Conservation (phyloP, 2,329 filamentous ascomycete species). For the Diplodia scrobiculata region DNA sequence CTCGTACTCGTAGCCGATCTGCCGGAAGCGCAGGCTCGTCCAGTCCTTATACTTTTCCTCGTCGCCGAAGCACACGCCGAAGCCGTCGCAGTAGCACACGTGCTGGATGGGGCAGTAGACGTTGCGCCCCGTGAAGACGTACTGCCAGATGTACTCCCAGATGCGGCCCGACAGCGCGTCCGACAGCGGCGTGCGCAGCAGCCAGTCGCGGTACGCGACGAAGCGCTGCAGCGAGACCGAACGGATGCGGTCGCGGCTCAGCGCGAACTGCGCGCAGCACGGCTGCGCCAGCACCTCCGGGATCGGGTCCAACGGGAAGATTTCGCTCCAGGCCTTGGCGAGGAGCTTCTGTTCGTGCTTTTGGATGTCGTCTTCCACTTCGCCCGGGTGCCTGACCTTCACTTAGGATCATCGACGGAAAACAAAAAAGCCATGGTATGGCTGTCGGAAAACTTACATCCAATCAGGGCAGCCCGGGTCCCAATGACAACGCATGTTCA, state of each 20-base stretch:
- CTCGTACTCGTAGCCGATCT: slow-evolving; percentile 47
- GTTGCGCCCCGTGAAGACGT: slow-evolving; percentile 58
- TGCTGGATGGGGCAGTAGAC: slow-evolving; percentile 57
- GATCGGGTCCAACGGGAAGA: slow-evolving; percentile 53
- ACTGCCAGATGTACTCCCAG: slow-evolving; percentile 67
- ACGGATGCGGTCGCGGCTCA: slow-evolving; percentile 60
- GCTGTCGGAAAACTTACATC: slow-evolving; percentile 40
- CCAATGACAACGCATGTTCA: slow-evolving; percentile 61
- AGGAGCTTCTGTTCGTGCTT: slow-evolving; percentile 52
- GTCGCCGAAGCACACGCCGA: slow-evolving; percentile 62
- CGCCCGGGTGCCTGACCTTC: slow-evolving; percentile 43
- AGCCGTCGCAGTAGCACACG: slow-evolving; percentile 66
- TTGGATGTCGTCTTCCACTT: slow-evolving; percentile 41
- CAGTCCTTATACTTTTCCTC: slow-evolving; percentile 54
- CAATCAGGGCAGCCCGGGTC: slow-evolving; percentile 58
- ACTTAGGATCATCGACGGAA: neutral
- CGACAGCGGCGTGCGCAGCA: slow-evolving; percentile 58
- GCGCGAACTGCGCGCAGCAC: slow-evolving; percentile 66
- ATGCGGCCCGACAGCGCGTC: slow-evolving; percentile 62
- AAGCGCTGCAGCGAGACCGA: slow-evolving; percentile 57
- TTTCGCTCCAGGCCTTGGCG: slow-evolving; percentile 50
- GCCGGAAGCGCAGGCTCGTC: slow-evolving; percentile 50
- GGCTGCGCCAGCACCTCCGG: slow-evolving; percentile 59
- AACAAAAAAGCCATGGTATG: no score
- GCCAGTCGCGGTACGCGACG: slow-evolving; percentile 62